These are phyloP conservation scores for Penicillium sclerotiorum DNA, from an alignment of 2,329 filamentous ascomycete species.

Conservation along the genomic window DNA sequence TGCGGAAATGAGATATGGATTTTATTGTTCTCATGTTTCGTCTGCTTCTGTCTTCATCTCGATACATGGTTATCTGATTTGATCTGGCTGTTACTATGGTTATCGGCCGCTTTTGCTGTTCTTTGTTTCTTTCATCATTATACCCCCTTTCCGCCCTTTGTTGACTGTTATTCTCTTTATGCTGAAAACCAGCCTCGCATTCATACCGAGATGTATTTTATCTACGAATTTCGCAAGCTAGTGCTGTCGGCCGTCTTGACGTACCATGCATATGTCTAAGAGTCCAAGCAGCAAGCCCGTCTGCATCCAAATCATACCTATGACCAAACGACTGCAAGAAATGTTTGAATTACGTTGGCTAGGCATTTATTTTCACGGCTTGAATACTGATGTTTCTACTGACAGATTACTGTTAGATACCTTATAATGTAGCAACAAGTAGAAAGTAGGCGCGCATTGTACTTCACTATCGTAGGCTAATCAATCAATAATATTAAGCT, in stretches of 20 bases:
- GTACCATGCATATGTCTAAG: no score
- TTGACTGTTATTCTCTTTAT: background rate
- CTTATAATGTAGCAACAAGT: background rate
- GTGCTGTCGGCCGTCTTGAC: no score
- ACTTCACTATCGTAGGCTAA: background rate
- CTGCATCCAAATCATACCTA: no score
- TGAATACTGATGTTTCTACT: no score
- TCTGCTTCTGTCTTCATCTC: background rate
- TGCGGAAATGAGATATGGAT: slow-evolving; percentile 38
- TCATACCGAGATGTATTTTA: no score
- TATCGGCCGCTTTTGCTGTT: background rate
- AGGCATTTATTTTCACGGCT: no score
- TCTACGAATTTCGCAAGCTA: no score
- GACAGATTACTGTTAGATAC: background rate
- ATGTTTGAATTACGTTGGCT: background rate
- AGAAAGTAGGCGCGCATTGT: background rate
- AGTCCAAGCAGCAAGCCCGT: no score
- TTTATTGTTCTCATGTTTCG: background rate
- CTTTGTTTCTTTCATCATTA: slow-evolving; percentile 13
- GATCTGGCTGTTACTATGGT: background rate
- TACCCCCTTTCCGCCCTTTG: slow-evolving; percentile 11
- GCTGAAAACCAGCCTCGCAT: background rate
- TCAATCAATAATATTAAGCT: background rate
- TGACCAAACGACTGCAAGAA: no score
- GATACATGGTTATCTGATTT: background rate